Conservation (phyloP, 805 yeast genomes). For the Yarrowia hollandica region DNA sequence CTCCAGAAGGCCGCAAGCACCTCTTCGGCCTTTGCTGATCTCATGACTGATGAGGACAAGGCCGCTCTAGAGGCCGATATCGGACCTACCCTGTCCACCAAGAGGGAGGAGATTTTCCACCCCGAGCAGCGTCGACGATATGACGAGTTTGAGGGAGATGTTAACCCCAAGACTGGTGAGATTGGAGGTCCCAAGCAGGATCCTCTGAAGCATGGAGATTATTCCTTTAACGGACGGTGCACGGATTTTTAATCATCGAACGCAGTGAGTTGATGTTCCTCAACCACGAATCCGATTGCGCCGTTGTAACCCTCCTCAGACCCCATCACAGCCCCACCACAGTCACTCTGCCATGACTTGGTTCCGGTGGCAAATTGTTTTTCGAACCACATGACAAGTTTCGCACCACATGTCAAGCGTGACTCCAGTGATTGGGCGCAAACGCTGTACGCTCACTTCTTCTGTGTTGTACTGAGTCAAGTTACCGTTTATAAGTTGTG, state of each 20-base stretch:
- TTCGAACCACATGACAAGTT: too few relatives aligned
- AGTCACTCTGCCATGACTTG: too few relatives aligned
- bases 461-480: too few relatives aligned
- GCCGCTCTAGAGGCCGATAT: constrained; percentile 45
- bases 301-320: too few relatives aligned
- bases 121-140: constrained; percentile 73
- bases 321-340: too few relatives aligned
- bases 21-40: constrained; percentile 52
- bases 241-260: constrained; percentile 78
- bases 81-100: constrained; percentile 35
- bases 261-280: too few relatives aligned
- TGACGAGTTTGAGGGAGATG: constrained; percentile 94
- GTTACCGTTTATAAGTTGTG: too few relatives aligned
- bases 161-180: constrained; percentile 92
- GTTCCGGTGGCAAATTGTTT: too few relatives aligned
- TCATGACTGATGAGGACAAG: constrained; percentile 26
- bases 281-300: too few relatives aligned
- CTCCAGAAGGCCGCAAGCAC: constrained; percentile 78
- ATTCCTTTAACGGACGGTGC: constrained; percentile 93
- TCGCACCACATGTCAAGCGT: too few relatives aligned
- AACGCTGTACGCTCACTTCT: too few relatives aligned
- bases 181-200: constrained; percentile 97
- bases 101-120: constrained; percentile 38
- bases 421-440: too few relatives aligned
- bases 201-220: constrained; percentile 87